Conservation (phyloP, 1,139 yeast genomes). For the Citeromyces hawaiiensis region DNA sequence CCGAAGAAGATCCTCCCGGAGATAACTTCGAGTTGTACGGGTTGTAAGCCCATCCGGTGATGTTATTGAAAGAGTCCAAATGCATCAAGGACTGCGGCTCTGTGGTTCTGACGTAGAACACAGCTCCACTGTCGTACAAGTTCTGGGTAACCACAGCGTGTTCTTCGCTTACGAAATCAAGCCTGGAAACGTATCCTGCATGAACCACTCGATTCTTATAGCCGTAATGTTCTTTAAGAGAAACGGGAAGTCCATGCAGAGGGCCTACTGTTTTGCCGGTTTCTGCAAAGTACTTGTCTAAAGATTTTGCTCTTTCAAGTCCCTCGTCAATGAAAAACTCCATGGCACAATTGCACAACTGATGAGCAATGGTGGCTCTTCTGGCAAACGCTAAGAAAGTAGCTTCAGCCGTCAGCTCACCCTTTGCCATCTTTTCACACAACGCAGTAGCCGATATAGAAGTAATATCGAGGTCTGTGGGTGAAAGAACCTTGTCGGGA, state of each 20-base stretch:
- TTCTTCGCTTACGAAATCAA: constrained; percentile 15
- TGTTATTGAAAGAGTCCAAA: constrained; percentile 30
- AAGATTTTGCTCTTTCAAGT: constrained; percentile 26
- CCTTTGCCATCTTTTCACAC: constrained; percentile 21
- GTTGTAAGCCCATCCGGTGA: constrained; percentile 32
- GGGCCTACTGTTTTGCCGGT: constrained; percentile 35
- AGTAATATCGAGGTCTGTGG: constrained; percentile 12
- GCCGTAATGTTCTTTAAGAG: constrained; percentile 39
- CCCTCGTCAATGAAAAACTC: constrained; percentile 27
- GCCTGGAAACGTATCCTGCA: constrained; percentile 25
- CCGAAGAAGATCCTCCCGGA: constrained; percentile 53
- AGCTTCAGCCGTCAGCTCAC: constrained; percentile 26
- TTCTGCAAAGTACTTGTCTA: constrained; percentile 24
- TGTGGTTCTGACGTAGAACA: constrained; percentile 41
- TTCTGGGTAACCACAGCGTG: constrained; percentile 29
- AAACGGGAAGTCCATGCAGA: constrained; percentile 57
- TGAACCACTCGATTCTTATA: constrained; percentile 31
- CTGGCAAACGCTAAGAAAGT: constrained; percentile 38
- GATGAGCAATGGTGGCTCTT: constrained; percentile 46
- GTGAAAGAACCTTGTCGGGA: constrained; percentile 16
- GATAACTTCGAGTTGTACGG: constrained; percentile 29
- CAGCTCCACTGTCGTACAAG: constrained; percentile 33
- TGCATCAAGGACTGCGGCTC: constrained; percentile 48
- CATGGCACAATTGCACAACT: constrained; percentile 32
- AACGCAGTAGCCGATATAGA: constrained; percentile 14